Conservation (phyloP, 2,329 filamentous ascomycete species). For the Beauveria medogensis region DNA sequence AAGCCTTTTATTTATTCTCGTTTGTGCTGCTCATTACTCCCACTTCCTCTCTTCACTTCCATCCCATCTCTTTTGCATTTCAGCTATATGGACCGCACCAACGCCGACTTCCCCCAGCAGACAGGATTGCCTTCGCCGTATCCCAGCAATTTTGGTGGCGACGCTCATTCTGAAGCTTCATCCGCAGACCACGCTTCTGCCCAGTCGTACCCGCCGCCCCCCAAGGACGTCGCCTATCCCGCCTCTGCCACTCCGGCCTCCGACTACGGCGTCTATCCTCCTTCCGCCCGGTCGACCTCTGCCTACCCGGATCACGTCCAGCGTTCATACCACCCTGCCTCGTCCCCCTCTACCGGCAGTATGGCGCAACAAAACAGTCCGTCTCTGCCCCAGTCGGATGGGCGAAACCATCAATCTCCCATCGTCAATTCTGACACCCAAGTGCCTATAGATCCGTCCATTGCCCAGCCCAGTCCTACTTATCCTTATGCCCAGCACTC, state of each 20-base stretch:
- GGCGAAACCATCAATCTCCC: slow-evolving; percentile 64
- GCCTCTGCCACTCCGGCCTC: slow-evolving; percentile 77
- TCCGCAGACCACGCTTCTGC: slow-evolving; percentile 87
- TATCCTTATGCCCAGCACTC: slow-evolving; percentile 80
- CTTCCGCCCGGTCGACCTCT: slow-evolving; percentile 65
- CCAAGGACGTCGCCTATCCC: slow-evolving; percentile 74
- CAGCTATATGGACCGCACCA: slow-evolving; percentile 51
- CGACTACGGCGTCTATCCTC: slow-evolving; percentile 75
- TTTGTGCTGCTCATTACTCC: not conserved
- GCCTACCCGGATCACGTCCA: slow-evolving; percentile 80
- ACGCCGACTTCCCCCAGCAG: slow-evolving; percentile 67
- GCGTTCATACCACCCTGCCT: slow-evolving; percentile 73
- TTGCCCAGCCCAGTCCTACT: slow-evolving; percentile 85
- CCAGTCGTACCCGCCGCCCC: slow-evolving; percentile 77
- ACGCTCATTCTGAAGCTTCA: slow-evolving; percentile 76
- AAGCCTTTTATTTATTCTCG: not conserved
- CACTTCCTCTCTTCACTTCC: slow-evolving; percentile 13
- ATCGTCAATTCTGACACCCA: slow-evolving; percentile 89
- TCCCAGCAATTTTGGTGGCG: slow-evolving; percentile 55
- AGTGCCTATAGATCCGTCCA: slow-evolving; percentile 98
- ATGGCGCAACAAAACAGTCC: slow-evolving; percentile 98
- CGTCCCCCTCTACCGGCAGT: slow-evolving; percentile 67
- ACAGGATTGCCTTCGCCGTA: slow-evolving; percentile 77
- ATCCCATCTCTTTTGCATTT: slow-evolving; percentile 13
- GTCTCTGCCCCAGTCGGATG: slow-evolving; percentile 84